Conservation (phyloP, 1,284 basidiomycete species). For the Mycocalia duriaeana region DNA sequence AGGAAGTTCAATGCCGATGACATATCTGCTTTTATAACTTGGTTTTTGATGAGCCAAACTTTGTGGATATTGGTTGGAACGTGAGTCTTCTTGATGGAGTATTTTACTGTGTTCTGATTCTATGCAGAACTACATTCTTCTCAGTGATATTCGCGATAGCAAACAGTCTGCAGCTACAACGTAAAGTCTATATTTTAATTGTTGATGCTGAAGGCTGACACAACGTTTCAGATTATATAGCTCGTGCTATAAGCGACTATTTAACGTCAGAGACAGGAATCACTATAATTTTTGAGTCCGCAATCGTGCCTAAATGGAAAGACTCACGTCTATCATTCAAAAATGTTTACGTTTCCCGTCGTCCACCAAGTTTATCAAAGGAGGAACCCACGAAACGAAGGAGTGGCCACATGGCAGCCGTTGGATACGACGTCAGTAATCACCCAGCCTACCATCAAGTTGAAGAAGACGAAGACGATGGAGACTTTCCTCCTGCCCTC, state of each 20-base stretch:
- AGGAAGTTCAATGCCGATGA: slow-evolving; percentile 95
- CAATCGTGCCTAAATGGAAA: slow-evolving; percentile 97
- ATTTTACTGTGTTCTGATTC: slow-evolving; percentile 3
- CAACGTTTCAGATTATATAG: slow-evolving; percentile 75
- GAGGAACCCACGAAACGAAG: slow-evolving; percentile 14
- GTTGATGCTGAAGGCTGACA: too few species aligned
- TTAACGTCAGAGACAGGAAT: slow-evolving; percentile 91
- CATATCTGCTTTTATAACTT: slow-evolving; percentile 92
- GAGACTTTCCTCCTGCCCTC: slow-evolving; percentile 17
- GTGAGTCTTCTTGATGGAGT: slow-evolving; percentile 41
- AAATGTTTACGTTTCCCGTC: slow-evolving; percentile 90
- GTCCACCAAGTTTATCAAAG: slow-evolving; percentile 41
- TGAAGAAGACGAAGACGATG: slow-evolving; percentile 49
- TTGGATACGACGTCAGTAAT: slow-evolving; percentile 70
- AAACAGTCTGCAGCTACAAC: slow-evolving; percentile 88
- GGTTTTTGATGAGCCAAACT: slow-evolving; percentile 92
- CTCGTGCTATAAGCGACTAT: slow-evolving; percentile 87
- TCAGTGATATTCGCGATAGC: slow-evolving; percentile 87
- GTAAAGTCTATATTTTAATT: slow-evolving; percentile 30
- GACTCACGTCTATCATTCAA: slow-evolving; percentile 94
- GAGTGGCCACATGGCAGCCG: slow-evolving; percentile 46
- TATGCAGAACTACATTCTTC: slow-evolving; percentile 85
- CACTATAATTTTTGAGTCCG: slow-evolving; percentile 94
- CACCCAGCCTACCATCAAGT: slow-evolving; percentile 66
- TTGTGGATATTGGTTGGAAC: slow-evolving; percentile 93